Base-by-base conservation (phyloP, 805 yeast species). In the Sugiyamaella marilandica region DNA sequence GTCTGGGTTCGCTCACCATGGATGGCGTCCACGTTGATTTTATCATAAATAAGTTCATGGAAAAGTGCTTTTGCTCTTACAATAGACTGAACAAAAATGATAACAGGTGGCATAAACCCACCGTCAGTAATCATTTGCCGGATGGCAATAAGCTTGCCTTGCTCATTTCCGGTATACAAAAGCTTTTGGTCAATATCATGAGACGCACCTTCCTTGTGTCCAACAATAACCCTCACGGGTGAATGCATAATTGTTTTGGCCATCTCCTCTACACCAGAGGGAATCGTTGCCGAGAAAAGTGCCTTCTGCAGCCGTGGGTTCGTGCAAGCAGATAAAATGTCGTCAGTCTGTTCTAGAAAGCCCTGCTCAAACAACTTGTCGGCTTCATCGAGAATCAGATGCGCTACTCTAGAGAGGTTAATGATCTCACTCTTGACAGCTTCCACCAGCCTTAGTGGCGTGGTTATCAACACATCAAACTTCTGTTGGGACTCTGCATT, bases 281-380 rank as follows among this genome's bases (percentile, higher is more conserved):
- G 96, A 54, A 94, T 85, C 0, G 99, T 94, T 8, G 99, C 99
- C 9, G 97, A 88, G 66, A 86, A 92, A 73, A 95, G 84, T 10
- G 94, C 82, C 69, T 84, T 88, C 49, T 83, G 77, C 32, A 86
- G 65, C 50, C 74, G 58, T 2, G 59, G 54, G 41, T 56, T 61
- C 10, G 71, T 62, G 65, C 87, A 81, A 31, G 78, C 72, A 3
- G 84, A 74, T 55, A 94, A 70, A 54, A 94, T 84, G 50, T 81
- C 83, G 67, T 94, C 99, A 0, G 97, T 86, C 73, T 94, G 99
- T 60, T 84, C 88, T 11, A 89, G 81, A 62, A 94, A 94, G 14
- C 74, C 84, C 57, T 83, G 79, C 62, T 94, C 97, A 60, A 94
- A 87, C 54, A 94, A 73, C 62, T 87, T 85, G 74, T 94, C 99